Base-by-base conservation (phyloP, 2,329 filamentous ascomycete genomes). In the Lasiodiplodia sp. region DNA sequence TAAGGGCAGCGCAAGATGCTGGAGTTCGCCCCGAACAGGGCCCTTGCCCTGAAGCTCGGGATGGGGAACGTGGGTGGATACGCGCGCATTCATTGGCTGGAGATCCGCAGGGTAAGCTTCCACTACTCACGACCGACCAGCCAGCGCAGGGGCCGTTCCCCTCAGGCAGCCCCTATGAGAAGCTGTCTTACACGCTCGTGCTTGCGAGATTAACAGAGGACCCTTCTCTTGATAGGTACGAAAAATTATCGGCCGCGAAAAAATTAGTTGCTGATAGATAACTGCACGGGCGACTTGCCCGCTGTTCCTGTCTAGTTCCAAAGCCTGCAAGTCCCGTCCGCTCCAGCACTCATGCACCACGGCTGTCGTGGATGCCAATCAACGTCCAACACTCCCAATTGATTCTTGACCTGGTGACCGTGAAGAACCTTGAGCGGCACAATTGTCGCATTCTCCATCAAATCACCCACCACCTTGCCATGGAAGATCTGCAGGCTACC, bases 401-500 rank as follows among this genome's bases (percentile, higher is more conserved):
- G 91, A 76, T 88, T 91, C 76, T 92, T 91, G 2, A 98, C 89
- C 81, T 91, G 92, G 82, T 99, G 96, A 0, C 96, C 96, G 76
- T 88, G 91, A 60, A 99, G 86, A 76, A 97, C 93, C 86, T 98
- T 99, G 71, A 99, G 86, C 10, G 96, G 96, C 64, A 98, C 96
- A 76, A 99, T 97, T 16, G 91, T 96, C 7, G 96, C 94, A 76
- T 97, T 97, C 83, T 97, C 94, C 88, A 99, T 93, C 78, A 97
- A 85, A 78, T 99, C 96, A 70, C 90, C 93, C 37, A 96, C 94
- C 34, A 98, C 95, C 81, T 95, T 97, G 68, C 94, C 95, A 78
- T 98, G 95, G 88, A 98, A 98, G 66, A 99, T 92, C 80, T 99
- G 96, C 72, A 98, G 83, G 23, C 91, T 93, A 34, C 96, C 96